Evolutionary conservation across 1,284 basidiomycete genomes (phyloP).

Genomic region (Malassezia globosa): DNA sequence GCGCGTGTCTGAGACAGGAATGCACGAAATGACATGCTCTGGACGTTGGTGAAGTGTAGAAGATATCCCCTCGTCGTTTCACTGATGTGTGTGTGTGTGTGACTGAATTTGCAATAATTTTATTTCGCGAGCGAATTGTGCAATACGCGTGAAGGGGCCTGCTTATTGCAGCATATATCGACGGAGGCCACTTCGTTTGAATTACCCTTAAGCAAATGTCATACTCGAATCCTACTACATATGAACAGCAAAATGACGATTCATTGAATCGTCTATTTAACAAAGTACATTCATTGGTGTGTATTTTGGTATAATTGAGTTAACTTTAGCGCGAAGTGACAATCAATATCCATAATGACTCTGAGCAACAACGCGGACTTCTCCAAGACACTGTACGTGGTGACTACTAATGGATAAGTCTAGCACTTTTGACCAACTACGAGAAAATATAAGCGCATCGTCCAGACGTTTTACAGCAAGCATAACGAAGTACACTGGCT

Average conservation of each 20-base stretch:
- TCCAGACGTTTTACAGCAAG: constrained; percentile 25
- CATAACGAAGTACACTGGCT: constrained; percentile 23
- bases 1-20: neutral
- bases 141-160: too few relatives aligned
- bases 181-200: neutral
- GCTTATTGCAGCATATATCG: too few relatives aligned
- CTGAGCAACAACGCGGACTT: constrained; percentile 26
- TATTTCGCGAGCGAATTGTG: neutral
- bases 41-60: neutral
- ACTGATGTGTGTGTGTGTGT: too few relatives aligned
- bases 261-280: constrained; percentile 34
- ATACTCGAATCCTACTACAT: constrained; percentile 22
- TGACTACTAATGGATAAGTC: constrained; percentile 9
- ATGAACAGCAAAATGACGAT: constrained; percentile 43
- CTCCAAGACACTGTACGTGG: constrained; percentile 13
- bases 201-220: neutral
- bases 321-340: constrained; percentile 28
- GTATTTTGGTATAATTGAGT: neutral
- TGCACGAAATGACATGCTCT: constrained; percentile 5
- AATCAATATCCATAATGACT: constrained; percentile 37
- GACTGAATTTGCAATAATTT: neutral
- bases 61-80: too few relatives aligned
- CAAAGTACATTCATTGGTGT: constrained; percentile 28
- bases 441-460: constrained; percentile 24
- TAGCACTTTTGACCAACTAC: constrained; percentile 27